A percentile compares a stretch with the other conserved stretches of the same genome.
phyloP scores from a whole-genome alignment of 768 basidiomycete species.

The Imleria badia region DNA sequence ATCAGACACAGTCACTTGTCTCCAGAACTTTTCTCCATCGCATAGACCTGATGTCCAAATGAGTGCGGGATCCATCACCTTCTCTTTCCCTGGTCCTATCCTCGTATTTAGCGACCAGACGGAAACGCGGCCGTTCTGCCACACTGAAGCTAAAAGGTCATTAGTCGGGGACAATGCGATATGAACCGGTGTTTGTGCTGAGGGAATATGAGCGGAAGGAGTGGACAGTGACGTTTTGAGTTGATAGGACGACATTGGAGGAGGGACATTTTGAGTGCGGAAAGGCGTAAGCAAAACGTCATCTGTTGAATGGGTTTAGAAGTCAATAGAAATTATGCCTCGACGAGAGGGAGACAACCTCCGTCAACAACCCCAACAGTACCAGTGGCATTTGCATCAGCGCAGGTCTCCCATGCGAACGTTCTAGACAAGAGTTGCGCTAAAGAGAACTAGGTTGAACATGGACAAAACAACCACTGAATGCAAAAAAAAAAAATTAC shows the following conservation, averaged over 20 bases:
- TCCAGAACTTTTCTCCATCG: conserved; percentile 19
- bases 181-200: conserved; percentile 54
- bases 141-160: conserved; percentile 66
- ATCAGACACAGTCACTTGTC: conserved; percentile 29
- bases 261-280: conserved; percentile 92
- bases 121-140: conserved; percentile 66
- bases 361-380: conserved; percentile 90
- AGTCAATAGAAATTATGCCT: neutral
- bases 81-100: conserved; percentile 53
- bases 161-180: conserved; percentile 54
- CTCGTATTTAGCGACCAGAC: conserved; percentile 71
- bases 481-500: conserved; percentile 44
- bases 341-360: conserved; percentile 45
- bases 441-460: conserved; percentile 24
- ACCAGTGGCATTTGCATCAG: conserved; percentile 78
- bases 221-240: conserved; percentile 30
- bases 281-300: conserved; percentile 86
- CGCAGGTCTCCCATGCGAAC: conserved; percentile 79
- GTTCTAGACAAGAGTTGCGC: conserved; percentile 56
- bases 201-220: neutral
- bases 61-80: conserved; percentile 55
- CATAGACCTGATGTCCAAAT: conserved; percentile 34
- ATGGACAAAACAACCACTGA: neutral
- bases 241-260: conserved; percentile 85
- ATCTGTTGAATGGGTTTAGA: conserved; percentile 42